Conservation (phyloP, 2,329 filamentous ascomycete genomes). For the Leptographium flavum region DNA sequence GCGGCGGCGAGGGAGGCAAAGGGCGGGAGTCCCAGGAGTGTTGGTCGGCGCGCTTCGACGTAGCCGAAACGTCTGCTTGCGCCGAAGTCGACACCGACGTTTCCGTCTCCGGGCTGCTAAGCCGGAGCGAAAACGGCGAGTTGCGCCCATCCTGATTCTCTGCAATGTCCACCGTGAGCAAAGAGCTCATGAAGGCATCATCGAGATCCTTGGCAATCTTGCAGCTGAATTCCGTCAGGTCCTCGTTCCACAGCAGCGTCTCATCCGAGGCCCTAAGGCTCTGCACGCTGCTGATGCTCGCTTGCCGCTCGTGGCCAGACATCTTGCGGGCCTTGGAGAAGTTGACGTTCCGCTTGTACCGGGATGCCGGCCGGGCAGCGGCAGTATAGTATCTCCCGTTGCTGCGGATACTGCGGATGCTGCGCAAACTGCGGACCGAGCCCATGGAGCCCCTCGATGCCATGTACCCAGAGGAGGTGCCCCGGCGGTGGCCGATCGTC, state of each 20-base stretch:
- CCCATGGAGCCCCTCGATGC: conserved; percentile 28
- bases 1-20: conserved; percentile 32
- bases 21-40: conserved; percentile 32
- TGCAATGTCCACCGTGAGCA: conserved; percentile 19
- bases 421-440: conserved; percentile 24
- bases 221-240: conserved; percentile 69
- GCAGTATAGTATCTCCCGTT: conserved; percentile 21
- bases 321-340: conserved; percentile 35
- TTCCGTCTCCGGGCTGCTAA: conserved; percentile 17
- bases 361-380: conserved; percentile 26
- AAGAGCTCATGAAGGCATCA: conserved; percentile 68
- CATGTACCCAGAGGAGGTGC: conserved; percentile 15
- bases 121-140: conserved; percentile 28
- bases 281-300: conserved; percentile 1
- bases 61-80: neutral
- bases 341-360: conserved; percentile 38
- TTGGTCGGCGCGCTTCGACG: neutral
- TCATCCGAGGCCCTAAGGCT: neutral
- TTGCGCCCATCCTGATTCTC: conserved; percentile 16
- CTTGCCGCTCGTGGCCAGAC: conserved; percentile 9
- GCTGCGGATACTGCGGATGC: conserved; percentile 9
- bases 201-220: conserved; percentile 85
- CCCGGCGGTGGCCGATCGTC: conserved; percentile 16
- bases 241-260: conserved; percentile 43
- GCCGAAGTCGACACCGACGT: neutral